These are phyloP conservation scores for Jacaranda copaia DNA, from an alignment of 257 asterid species.

Conservation along the genomic window DNA sequence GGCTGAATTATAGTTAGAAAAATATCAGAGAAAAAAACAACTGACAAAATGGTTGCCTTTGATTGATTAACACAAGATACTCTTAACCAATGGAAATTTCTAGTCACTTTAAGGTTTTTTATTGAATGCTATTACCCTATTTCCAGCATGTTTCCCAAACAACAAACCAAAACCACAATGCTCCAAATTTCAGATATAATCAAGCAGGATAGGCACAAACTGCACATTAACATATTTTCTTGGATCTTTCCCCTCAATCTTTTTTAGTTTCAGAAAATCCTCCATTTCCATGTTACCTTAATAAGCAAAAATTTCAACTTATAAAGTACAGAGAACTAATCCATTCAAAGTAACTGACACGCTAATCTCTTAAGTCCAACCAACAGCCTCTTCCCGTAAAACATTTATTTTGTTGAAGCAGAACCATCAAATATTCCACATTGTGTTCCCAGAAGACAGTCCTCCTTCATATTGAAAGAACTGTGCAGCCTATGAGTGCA, in stretches of 20 bases:
- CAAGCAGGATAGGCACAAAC: neutral
- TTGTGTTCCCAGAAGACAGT: neutral
- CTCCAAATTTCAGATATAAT: neutral
- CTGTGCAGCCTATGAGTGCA: neutral
- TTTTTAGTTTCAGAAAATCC: constrained; percentile 7
- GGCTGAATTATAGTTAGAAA: neutral
- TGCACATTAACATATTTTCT: neutral
- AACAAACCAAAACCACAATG: neutral
- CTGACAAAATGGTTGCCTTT: neutral
- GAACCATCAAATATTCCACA: neutral
- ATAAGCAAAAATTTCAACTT: neutral
- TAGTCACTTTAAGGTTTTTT: neutral
- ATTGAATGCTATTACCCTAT: neutral
- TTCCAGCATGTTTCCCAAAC: neutral
- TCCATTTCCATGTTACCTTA: neutral
- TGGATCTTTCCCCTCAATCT: neutral
- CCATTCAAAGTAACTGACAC: neutral
- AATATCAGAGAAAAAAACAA: constrained; percentile 1
- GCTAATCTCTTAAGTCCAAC: neutral
- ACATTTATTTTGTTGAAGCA: neutral
- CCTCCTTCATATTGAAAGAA: neutral
- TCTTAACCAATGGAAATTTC: neutral
- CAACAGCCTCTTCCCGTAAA: neutral
- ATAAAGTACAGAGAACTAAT: neutral
- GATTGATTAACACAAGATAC: neutral